These are phyloP conservation scores for Penstemon eatonii DNA, from an alignment of 257 asterid species.

Conservation along the genomic window DNA sequence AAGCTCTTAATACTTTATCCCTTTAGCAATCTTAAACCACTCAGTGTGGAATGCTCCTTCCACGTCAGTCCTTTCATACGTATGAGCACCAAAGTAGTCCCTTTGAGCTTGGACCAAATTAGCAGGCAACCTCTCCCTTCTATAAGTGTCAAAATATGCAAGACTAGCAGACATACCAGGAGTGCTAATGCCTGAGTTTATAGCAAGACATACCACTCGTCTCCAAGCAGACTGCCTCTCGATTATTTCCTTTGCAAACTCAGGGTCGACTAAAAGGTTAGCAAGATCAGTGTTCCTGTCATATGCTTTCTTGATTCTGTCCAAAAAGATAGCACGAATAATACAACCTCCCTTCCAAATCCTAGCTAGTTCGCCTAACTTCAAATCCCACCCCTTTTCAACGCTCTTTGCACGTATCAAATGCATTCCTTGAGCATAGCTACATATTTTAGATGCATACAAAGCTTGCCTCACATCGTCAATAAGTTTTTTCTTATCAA, in stretches of 20 bases:
- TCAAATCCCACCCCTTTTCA: conserved; percentile 88
- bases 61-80: conserved; percentile 80
- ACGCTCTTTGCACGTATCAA: conserved; percentile 86
- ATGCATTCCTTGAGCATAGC: conserved; percentile 97
- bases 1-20: conserved; percentile 36
- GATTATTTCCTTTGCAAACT: conserved; percentile 80
- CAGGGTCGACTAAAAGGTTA: conserved; percentile 88
- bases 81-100: conserved; percentile 96
- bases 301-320: conserved; percentile 88
- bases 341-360: conserved; percentile 99
- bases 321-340: conserved; percentile 93
- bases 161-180: conserved; percentile 98
- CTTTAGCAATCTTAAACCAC: conserved; percentile 86
- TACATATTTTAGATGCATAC: conserved; percentile 86
- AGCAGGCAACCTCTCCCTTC: conserved; percentile 89
- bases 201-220: conserved; percentile 80
- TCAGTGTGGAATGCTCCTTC: conserved; percentile 85
- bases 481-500: conserved; percentile 63
- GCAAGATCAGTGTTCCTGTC: conserved; percentile 86
- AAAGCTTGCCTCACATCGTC: conserved; percentile 89
- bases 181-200: conserved; percentile 83
- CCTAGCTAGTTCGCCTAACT: conserved; percentile 88
- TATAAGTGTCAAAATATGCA: conserved; percentile 83
- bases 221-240: conserved; percentile 95
- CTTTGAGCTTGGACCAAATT: conserved; percentile 95